A percentile compares a stretch with the other conserved stretches of the same genome.
phyloP scores from a whole-genome alignment of 768 basidiomycete species.

The Guyanaporus albipodus region DNA sequence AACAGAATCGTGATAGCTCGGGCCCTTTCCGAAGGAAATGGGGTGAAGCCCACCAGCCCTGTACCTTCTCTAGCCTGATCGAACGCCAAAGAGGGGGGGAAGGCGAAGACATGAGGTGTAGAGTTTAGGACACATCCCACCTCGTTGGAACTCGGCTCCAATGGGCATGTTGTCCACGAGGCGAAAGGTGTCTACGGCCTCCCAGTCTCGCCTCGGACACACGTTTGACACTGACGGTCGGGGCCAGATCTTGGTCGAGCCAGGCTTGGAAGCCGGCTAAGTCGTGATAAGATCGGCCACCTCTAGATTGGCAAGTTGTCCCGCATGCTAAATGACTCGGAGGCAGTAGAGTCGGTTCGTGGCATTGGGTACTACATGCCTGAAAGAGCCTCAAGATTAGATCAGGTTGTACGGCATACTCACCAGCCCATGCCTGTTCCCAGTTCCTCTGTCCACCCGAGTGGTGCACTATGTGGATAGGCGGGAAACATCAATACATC shows the following conservation, averaged over 20 bases:
- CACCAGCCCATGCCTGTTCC: background rate
- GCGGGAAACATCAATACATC: background rate
- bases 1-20: too few relatives aligned
- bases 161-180: constrained; percentile 16
- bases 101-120: constrained; percentile 8
- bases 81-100: background rate
- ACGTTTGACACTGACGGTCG: too few relatives aligned
- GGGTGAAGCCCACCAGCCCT: too few relatives aligned
- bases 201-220: background rate
- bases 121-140: constrained; percentile 3
- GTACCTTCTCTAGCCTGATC: background rate
- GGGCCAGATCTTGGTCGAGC: background rate
- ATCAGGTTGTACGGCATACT: constrained; percentile 2
- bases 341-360: background rate
- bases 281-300: constrained; percentile 9
- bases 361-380: background rate
- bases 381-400: background rate
- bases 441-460: too few relatives aligned
- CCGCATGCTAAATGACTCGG: background rate
- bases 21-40: too few relatives aligned
- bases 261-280: background rate
- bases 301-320: background rate
- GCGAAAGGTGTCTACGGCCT: background rate
- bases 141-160: background rate
- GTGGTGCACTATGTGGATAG: constrained; percentile 5